These are phyloP conservation scores for Eutrema yunnanense DNA, from an alignment of 345 rosid species.

Conservation along the genomic window DNA sequence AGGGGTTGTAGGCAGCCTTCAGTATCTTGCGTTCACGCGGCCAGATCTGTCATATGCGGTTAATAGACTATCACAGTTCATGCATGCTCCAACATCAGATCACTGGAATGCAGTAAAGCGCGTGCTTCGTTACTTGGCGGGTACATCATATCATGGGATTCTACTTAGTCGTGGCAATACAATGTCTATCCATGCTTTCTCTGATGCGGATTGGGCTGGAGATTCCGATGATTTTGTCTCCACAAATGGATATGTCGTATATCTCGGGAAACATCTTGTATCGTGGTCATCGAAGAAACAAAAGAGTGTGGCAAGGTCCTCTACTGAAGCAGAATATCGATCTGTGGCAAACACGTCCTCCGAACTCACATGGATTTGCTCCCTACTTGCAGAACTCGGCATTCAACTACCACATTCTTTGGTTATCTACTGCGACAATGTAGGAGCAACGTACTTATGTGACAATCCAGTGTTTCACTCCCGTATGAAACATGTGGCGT, in stretches of 20 bases:
- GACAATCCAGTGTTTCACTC: background rate
- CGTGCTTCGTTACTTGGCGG: background rate
- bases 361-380: background rate
- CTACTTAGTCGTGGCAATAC: accelerated
- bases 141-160: background rate
- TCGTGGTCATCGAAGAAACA: background rate
- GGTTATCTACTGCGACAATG: background rate
- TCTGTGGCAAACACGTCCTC: background rate
- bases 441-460: background rate
- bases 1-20: no score
- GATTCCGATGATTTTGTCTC: background rate
- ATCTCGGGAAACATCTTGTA: background rate
- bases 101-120: background rate
- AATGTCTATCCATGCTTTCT: background rate
- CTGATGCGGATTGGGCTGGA: background rate
- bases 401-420: background rate
- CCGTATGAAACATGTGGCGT: background rate
- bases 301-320: background rate
- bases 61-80: background rate
- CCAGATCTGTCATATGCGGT: background rate
- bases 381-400: background rate
- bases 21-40: background rate
- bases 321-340: background rate
- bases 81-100: background rate
- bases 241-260: background rate